Percentiles rank a stretch among this genome's conserved stretches.
These are phyloP conservation scores for Xylaria sp. DNA, from an alignment of 2,329 filamentous ascomycete genomes.

Conservation along the genomic window DNA sequence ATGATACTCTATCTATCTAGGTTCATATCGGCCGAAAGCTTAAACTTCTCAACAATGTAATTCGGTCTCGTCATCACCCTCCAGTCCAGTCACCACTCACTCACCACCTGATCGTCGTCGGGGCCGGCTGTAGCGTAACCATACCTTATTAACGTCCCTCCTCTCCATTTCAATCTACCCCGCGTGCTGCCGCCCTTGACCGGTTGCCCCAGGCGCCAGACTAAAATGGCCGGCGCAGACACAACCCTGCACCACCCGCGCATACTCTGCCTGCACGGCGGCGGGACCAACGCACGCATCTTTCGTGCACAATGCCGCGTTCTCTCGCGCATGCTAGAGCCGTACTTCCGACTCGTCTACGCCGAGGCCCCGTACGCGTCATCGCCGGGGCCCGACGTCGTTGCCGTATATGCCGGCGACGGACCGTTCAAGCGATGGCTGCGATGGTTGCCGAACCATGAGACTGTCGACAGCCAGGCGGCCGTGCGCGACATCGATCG, in stretches of 20 bases:
- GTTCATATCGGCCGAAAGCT: not conserved
- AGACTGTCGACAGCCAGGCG: conserved; percentile 56
- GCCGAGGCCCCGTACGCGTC: conserved; percentile 75
- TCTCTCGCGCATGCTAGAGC: conserved; percentile 57
- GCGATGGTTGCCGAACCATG: conserved; percentile 69
- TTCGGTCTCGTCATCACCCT: not conserved
- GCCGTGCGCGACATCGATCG: conserved; percentile 56
- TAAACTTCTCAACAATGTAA: not conserved
- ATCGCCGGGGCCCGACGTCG: conserved; percentile 69
- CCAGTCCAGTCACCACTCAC: not conserved
- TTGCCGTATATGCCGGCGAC: conserved; percentile 71
- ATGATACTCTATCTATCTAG: not conserved
- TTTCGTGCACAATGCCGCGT: conserved; percentile 75
- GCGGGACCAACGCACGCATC: conserved; percentile 76
- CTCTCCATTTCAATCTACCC: not conserved
- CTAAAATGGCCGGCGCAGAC: conserved; percentile 30
- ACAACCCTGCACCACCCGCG: conserved; percentile 62
- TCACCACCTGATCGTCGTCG: not conserved
- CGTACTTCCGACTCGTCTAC: conserved; percentile 77
- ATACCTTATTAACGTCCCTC: not conserved
- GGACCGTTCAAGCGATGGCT: conserved; percentile 74
- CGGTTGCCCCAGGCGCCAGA: conserved; percentile 4
- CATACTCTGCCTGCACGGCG: conserved; percentile 84
- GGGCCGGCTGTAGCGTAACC: not conserved
- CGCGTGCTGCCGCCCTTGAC: not conserved